Conservation (phyloP, 768 basidiomycete species). For the Boletus huronensis region DNA sequence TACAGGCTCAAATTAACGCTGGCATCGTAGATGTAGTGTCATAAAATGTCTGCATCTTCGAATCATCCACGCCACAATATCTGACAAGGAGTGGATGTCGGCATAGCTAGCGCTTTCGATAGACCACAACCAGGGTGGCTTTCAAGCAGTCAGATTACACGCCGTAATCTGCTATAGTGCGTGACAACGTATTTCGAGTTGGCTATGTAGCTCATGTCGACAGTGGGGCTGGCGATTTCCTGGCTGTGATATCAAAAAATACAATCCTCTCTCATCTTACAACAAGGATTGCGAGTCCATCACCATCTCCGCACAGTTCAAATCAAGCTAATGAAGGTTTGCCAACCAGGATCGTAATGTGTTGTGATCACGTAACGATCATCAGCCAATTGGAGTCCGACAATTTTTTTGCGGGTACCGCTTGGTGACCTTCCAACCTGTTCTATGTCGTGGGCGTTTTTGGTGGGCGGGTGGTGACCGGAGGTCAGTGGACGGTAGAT, state of each 20-base stretch:
- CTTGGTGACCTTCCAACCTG: not conserved
- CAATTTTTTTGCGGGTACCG: constrained; percentile 19
- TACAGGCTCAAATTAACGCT: not conserved
- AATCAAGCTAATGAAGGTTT: not conserved
- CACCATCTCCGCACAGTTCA: not conserved
- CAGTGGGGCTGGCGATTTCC: not conserved
- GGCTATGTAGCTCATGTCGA: constrained; percentile 10
- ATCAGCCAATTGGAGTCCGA: constrained; percentile 8
- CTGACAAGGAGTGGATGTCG: not conserved
- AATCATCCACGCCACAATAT: not conserved
- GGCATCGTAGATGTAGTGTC: not conserved
- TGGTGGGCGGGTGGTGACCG: not conserved
- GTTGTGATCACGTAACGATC: constrained; percentile 7
- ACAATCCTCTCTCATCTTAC: not conserved
- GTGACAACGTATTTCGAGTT: constrained; percentile 4
- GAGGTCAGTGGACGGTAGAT: not conserved
- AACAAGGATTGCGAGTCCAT: not conserved
- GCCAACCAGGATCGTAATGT: not conserved
- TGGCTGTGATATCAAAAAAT: constrained; percentile 1
- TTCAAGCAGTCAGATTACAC: not conserved
- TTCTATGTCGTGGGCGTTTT: not conserved
- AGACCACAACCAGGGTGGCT: not conserved
- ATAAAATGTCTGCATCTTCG: not conserved
- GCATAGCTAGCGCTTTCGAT: constrained; percentile 3
- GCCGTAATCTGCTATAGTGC: constrained; percentile 12